A percentile compares a stretch with the other conserved stretches of the same genome.
phyloP scores from a whole-genome alignment of 2,329 filamentous ascomycete species.

The Cladosporium sp. region DNA sequence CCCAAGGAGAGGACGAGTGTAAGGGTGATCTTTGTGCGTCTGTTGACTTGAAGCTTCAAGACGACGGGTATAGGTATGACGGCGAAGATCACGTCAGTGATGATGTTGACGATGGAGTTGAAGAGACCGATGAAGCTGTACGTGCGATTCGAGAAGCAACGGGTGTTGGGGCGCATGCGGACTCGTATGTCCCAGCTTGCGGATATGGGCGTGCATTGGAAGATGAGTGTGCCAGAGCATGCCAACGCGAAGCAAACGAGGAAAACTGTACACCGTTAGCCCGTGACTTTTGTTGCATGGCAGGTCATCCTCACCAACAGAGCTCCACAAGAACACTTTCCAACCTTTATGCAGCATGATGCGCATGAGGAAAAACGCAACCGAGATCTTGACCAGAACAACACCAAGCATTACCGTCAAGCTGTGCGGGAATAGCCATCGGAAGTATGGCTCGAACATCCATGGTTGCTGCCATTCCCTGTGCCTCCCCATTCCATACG shows the following conservation, averaged over 20 bases:
- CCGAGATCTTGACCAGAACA: slow-evolving; percentile 45
- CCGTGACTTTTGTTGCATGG: background rate
- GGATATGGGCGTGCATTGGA: slow-evolving; percentile 44
- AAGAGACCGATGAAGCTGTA: slow-evolving; percentile 46
- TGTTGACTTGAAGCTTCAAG: slow-evolving; percentile 40
- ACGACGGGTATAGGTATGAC: slow-evolving; percentile 42
- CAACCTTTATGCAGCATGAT: slow-evolving; percentile 38
- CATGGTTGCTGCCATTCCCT: slow-evolving; percentile 21
- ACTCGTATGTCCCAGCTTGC: slow-evolving; percentile 42
- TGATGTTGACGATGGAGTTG: slow-evolving; percentile 42
- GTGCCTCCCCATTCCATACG: slow-evolving; percentile 48
- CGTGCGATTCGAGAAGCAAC: slow-evolving; percentile 40
- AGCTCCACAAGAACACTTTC: slow-evolving; percentile 39
- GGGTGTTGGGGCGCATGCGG: slow-evolving; percentile 33
- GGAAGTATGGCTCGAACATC: slow-evolving; percentile 35
- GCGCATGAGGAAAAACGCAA: slow-evolving; percentile 44
- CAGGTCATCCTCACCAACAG: slow-evolving; percentile 36
- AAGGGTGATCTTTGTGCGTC: slow-evolving; percentile 38
- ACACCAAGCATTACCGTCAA: slow-evolving; percentile 45
- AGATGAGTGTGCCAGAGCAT: slow-evolving; percentile 45
- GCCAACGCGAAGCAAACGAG: slow-evolving; percentile 40
- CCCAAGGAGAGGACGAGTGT: slow-evolving; percentile 36
- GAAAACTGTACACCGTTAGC: slow-evolving; percentile 34
- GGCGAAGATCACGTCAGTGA: slow-evolving; percentile 40
- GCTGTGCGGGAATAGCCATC: slow-evolving; percentile 45